These are phyloP conservation scores for Chytriomyces sp. DNA, from an alignment of 192 early-diverging fungal species.

Conservation along the genomic window DNA sequence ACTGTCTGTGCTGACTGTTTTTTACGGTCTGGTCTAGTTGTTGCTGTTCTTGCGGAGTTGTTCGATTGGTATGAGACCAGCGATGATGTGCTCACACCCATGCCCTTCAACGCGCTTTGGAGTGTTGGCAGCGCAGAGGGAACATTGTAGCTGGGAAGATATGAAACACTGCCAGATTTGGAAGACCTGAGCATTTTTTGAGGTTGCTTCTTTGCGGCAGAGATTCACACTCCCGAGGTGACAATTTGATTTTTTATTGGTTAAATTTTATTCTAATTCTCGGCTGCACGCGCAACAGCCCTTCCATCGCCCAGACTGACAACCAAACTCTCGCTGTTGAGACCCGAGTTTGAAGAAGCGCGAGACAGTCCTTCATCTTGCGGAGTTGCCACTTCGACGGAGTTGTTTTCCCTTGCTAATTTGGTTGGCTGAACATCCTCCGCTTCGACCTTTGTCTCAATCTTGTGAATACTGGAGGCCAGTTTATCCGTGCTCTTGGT, in stretches of 20 bases:
- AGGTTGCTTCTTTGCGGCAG: neutral
- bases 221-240: neutral
- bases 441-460: no score
- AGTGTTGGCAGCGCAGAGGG: slow-evolving; percentile 19
- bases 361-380: neutral
- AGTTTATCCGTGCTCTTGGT: no score
- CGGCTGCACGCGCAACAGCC: neutral
- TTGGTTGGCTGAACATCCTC: no score
- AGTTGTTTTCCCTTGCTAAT: no score
- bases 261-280: neutral
- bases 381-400: no score
- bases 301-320: neutral
- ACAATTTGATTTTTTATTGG: neutral
- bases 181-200: slow-evolving; percentile 19
- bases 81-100: slow-evolving; percentile 13
- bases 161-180: slow-evolving; percentile 12
- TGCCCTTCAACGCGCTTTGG: slow-evolving; percentile 10
- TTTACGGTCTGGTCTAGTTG: neutral
- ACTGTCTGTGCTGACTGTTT: neutral
- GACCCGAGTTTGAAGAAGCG: neutral
- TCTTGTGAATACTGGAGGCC: no score
- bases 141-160: slow-evolving; percentile 15
- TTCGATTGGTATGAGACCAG: slow-evolving; percentile 13
- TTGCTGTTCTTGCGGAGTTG: neutral
- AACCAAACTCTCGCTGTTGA: neutral